phyloP scores from a whole-genome alignment of 1,139 yeast species.

The Geotrichum klebahnii region DNA sequence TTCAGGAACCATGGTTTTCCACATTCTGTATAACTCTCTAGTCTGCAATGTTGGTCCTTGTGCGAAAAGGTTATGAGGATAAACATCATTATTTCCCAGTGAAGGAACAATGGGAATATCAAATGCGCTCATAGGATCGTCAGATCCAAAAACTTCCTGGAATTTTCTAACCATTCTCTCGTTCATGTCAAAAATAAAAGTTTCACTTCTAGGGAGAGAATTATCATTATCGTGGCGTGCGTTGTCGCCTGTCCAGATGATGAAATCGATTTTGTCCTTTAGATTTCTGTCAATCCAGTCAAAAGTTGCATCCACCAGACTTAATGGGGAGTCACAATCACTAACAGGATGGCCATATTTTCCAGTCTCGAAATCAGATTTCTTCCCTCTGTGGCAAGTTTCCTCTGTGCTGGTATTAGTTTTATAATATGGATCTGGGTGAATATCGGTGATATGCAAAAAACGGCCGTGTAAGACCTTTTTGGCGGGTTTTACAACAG shows the following conservation, averaged over 20 bases:
- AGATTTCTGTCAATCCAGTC: slow-evolving; percentile 61
- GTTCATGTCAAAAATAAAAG: slow-evolving; percentile 66
- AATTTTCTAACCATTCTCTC: slow-evolving; percentile 54
- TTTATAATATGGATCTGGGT: slow-evolving; percentile 71
- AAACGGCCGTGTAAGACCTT: slow-evolving; percentile 76
- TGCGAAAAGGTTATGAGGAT: slow-evolving; percentile 78
- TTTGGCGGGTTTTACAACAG: no score
- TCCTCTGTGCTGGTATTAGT: slow-evolving; percentile 49
- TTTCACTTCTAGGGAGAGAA: slow-evolving; percentile 63
- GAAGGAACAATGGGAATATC: slow-evolving; percentile 57
- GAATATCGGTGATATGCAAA: slow-evolving; percentile 79
- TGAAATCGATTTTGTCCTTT: slow-evolving; percentile 73
- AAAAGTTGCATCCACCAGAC: slow-evolving; percentile 58
- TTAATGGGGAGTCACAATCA: slow-evolving; percentile 58
- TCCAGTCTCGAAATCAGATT: slow-evolving; percentile 25
- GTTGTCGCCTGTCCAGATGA: slow-evolving; percentile 89
- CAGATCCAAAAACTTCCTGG: slow-evolving; percentile 49
- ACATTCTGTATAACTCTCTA: slow-evolving; percentile 65
- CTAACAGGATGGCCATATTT: slow-evolving; percentile 23
- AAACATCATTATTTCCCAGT: slow-evolving; percentile 82
- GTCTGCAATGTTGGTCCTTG: slow-evolving; percentile 85
- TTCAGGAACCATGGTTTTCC: slow-evolving; percentile 73
- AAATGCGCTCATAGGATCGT: slow-evolving; percentile 39
- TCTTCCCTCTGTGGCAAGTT: slow-evolving; percentile 56
- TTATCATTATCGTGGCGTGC: slow-evolving; percentile 83